Evolutionary conservation across 305 asterid genomes (phyloP).

Genomic region (Fraxinus paxiana): DNA sequence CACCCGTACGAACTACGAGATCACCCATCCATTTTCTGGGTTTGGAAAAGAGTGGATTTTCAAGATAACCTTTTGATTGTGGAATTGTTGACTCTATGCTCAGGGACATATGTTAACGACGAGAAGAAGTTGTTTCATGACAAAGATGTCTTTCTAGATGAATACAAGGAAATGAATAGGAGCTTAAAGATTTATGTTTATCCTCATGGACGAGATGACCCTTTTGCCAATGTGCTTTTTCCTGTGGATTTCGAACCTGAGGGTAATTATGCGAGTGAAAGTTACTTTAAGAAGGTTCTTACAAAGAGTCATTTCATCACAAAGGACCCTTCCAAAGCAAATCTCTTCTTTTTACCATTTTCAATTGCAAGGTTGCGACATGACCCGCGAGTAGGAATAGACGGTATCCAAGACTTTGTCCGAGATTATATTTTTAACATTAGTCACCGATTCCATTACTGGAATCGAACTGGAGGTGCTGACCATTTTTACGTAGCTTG

Average conservation of each 20-base stretch:
- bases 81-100: slow-evolving; percentile 31
- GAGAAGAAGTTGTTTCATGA: slow-evolving; percentile 52
- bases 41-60: neutral
- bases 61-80: slow-evolving; percentile 12
- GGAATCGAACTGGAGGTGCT: slow-evolving; percentile 72
- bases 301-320: slow-evolving; percentile 60
- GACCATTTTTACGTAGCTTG: slow-evolving; percentile 79
- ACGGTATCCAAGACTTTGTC: slow-evolving; percentile 57
- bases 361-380: slow-evolving; percentile 73
- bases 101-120: slow-evolving; percentile 32
- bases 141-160: slow-evolving; percentile 45
- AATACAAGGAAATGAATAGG: slow-evolving; percentile 62
- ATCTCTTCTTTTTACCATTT: slow-evolving; percentile 69
- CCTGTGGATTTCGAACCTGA: slow-evolving; percentile 60
- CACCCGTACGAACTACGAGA: neutral
- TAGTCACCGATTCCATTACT: slow-evolving; percentile 50
- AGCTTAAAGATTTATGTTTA: slow-evolving; percentile 58
- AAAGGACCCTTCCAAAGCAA: slow-evolving; percentile 48
- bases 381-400: slow-evolving; percentile 59
- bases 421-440: slow-evolving; percentile 50
- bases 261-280: slow-evolving; percentile 82
- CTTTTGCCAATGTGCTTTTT: slow-evolving; percentile 58
- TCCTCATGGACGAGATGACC: slow-evolving; percentile 55
- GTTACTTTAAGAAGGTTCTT: slow-evolving; percentile 72
- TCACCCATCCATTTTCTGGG: neutral